Base-by-base conservation (phyloP, 768 basidiomycete genomes). In the Scleroderma bovista region DNA sequence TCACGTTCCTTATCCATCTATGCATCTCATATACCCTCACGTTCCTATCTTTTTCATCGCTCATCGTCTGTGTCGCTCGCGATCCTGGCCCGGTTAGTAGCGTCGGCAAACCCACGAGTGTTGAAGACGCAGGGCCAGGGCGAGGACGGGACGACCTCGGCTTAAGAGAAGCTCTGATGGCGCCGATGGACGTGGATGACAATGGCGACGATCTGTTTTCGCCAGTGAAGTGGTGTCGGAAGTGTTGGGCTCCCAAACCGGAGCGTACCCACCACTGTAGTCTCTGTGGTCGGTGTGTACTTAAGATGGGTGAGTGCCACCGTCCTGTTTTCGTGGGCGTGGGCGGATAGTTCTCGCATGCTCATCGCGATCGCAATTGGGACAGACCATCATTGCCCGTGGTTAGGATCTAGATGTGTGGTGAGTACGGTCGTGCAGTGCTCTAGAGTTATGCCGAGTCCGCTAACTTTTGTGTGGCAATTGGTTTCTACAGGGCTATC, bases 311-410 rank as follows among this genome's bases (percentile, higher is more conserved):
- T 88, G 46, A 49, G 83, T 67, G 17, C 34, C 34, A 29, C 9
- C 15, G 26, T 33, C n/a, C 10, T 15, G 43, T n/a, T 16, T 12
- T 7, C 13, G 39, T n/a, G 39, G 15, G 20, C 17, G 20, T 7
- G 20, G 20, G 6, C 20, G 23, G 46, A 23, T 29, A 39, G 16
- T 8, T 15, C 17, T 47, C 4, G 6, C 22, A 45, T 6, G 8
- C 20, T n/a, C 32, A 33, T 44, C 12, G 33, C 16, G 29, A 15
- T 22, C 31, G 16, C 64, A 38, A 58, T 41, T 46, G 47, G 40
- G 47, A 10, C 57, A 91, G 88, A 93, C 63, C 90, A 92, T 59
- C 90, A 93, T 59, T 93, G 89, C 61, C 86, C 84, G 6, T 93
- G 89, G 89, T 69, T 92, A 20, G 89, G 83, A 33, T 69, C 75